A percentile compares a stretch with the other conserved stretches of the same genome.
Evolutionary conservation across 768 basidiomycete species (phyloP).

Genomic region (Mycena capillaripes): DNA sequence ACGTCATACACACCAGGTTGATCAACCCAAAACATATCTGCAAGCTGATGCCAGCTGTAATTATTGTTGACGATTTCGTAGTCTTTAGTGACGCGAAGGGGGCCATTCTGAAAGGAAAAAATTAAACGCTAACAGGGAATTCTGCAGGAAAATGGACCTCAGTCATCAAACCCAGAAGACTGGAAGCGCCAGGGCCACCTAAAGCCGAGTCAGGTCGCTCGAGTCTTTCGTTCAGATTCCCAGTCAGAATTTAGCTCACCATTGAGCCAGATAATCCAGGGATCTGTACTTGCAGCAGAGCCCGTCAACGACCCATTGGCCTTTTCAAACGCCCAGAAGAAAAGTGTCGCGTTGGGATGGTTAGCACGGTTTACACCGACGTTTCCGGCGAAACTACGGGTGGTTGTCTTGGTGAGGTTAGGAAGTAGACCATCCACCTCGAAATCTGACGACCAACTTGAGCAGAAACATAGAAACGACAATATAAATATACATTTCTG

Average conservation of each 20-base stretch:
- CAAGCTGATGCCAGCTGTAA: conserved; percentile 70
- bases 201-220: neutral
- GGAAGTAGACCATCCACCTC: conserved; percentile 69
- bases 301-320: conserved; percentile 68
- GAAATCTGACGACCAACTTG: conserved; percentile 59
- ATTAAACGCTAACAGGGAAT: neutral
- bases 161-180: conserved; percentile 72
- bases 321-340: conserved; percentile 77
- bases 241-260: conserved; percentile 60
- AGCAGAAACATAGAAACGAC: neutral
- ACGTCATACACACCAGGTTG: conserved; percentile 66
- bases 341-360: conserved; percentile 76
- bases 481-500: conserved; percentile 64
- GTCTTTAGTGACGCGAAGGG: conserved; percentile 68
- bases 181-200: conserved; percentile 76
- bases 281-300: conserved; percentile 50
- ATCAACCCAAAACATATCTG: conserved; percentile 82
- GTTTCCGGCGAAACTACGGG: conserved; percentile 73
- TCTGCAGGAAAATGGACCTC: conserved; percentile 60
- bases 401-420: conserved; percentile 66
- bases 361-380: conserved; percentile 69
- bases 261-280: conserved; percentile 84
- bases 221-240: neutral
- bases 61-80: conserved; percentile 65
- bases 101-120: conserved; percentile 68